Conservation (phyloP, 176 grass and related monocot species). For the Bromus sterilis region DNA sequence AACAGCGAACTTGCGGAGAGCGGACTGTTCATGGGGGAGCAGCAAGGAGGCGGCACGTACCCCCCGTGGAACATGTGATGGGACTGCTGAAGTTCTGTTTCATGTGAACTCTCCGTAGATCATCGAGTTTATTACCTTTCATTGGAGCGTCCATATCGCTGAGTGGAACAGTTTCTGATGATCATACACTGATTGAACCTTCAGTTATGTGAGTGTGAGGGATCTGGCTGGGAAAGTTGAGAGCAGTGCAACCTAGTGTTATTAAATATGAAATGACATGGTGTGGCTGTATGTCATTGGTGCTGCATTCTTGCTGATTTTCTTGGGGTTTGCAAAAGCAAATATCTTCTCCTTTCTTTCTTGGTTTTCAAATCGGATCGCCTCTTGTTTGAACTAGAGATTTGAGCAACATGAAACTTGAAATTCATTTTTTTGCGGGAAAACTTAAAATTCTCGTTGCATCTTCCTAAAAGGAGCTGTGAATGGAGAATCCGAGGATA, state of each 20-base stretch:
- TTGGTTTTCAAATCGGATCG: background rate
- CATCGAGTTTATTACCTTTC: background rate
- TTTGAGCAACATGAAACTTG: no score
- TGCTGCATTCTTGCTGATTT: background rate
- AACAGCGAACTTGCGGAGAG: slow-evolving; percentile 39
- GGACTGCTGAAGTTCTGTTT: background rate
- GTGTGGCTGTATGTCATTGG: background rate
- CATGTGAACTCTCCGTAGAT: slow-evolving; percentile 2
- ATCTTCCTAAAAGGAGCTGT: no score
- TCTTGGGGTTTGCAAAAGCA: background rate
- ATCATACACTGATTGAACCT: slow-evolving; percentile 20
- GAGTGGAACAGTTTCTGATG: background rate
- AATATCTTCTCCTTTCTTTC: background rate
- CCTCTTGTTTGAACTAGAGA: no score
- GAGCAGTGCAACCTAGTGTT: background rate
- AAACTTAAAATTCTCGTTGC: no score
- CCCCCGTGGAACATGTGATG: slow-evolving; percentile 39
- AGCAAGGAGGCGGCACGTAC: slow-evolving; percentile 38
- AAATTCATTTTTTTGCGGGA: no score
- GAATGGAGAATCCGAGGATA: no score
- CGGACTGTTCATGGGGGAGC: slow-evolving; percentile 43
- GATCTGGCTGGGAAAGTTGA: background rate
- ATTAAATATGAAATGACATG: background rate
- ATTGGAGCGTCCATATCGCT: background rate
- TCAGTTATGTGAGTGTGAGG: slow-evolving; percentile 14